phyloP scores from a whole-genome alignment of 1,139 yeast species.

The Pichia sp. region DNA sequence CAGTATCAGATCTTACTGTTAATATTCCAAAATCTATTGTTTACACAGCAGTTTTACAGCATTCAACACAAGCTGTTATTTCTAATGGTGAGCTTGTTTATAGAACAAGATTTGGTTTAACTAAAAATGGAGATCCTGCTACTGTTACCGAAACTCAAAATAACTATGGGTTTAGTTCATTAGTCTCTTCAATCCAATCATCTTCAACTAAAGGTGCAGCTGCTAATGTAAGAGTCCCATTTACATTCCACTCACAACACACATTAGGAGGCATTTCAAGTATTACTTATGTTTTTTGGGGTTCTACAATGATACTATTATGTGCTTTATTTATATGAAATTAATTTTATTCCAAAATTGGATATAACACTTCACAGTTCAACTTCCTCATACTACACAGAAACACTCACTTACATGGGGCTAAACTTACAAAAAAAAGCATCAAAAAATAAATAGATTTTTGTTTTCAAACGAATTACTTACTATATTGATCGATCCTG shows the following conservation, averaged over 20 bases:
- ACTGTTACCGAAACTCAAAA: constrained; percentile 4
- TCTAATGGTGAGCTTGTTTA: constrained; percentile 15
- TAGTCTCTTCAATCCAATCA: constrained; percentile 2
- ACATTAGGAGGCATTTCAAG: no score
- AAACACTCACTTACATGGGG: no score
- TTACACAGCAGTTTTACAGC: constrained; percentile 12
- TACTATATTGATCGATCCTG: no score
- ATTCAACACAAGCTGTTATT: constrained; percentile 18
- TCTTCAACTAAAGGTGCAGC: constrained; percentile 5
- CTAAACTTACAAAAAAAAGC: no score
- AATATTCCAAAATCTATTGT: constrained; percentile 20
- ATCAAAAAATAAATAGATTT: no score
- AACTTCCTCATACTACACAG: no score
- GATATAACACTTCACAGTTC: no score
- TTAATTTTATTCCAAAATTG: no score
- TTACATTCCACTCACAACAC: background rate
- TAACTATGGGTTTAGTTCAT: constrained; percentile 12
- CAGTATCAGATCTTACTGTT: constrained; percentile 26
- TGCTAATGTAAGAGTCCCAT: constrained; percentile 3
- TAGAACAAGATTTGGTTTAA: constrained; percentile 3
- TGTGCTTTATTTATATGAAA: no score
- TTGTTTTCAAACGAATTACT: no score
- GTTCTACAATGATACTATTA: no score
- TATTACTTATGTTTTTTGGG: no score
- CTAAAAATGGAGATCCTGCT: background rate